Evolutionary conservation across 2,329 filamentous ascomycete genomes (phyloP).

Genomic region (Plectosphaerella cucumerina): DNA sequence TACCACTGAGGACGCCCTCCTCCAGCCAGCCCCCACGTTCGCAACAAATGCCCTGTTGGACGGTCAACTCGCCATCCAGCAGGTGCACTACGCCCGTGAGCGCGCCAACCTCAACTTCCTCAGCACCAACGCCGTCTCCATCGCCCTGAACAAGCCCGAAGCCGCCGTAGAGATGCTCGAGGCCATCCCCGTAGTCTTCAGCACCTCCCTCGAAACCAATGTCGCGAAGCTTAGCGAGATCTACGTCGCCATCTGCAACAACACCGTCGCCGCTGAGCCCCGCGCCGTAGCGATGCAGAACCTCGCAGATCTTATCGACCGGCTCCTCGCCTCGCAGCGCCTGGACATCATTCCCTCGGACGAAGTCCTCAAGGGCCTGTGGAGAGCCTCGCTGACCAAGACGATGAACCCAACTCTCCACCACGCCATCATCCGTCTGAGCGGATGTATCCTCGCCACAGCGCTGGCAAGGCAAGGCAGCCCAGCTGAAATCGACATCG

Average conservation of each 20-base stretch:
- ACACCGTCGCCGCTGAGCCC: constrained; percentile 36
- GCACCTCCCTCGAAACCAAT: constrained; percentile 16
- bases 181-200: constrained; percentile 25
- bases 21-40: background rate
- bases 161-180: constrained; percentile 34
- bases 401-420: constrained; percentile 43
- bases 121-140: background rate
- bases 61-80: constrained; percentile 30
- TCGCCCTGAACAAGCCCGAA: constrained; percentile 22
- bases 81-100: constrained; percentile 26
- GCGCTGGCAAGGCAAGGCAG: constrained; percentile 17
- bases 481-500: constrained; percentile 15
- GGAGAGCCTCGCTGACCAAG: constrained; percentile 31
- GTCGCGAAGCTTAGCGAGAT: constrained; percentile 31
- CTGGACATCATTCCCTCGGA: constrained; percentile 24
- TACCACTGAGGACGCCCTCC: background rate
- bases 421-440: constrained; percentile 43
- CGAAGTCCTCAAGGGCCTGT: constrained; percentile 32
- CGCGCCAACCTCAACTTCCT: background rate
- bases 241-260: constrained; percentile 37
- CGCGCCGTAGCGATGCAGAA: constrained; percentile 42
- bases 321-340: constrained; percentile 22
- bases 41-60: constrained; percentile 29
- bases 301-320: constrained; percentile 41
- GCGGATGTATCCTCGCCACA: constrained; percentile 38